Percentiles rank a stretch among this genome's conserved stretches.
Conservation (phyloP, 768 basidiomycete species). For the Agaricus subrufescens region DNA sequence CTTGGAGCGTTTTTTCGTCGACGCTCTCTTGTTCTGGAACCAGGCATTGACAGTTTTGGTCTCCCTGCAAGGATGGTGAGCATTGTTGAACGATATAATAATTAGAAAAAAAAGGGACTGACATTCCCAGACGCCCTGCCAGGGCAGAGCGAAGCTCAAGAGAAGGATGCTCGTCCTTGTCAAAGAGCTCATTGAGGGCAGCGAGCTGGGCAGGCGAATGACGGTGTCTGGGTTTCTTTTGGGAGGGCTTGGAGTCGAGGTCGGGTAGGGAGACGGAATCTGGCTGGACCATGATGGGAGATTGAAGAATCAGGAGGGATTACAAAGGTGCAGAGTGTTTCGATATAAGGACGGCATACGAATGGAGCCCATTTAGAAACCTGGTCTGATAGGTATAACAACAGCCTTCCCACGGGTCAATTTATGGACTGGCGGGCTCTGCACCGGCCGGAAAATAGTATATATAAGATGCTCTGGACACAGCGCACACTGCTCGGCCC, state of each 20-base stretch:
- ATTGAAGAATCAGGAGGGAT: slow-evolving; percentile 19
- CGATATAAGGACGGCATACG: slow-evolving; percentile 18
- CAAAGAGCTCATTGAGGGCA: slow-evolving; percentile 75
- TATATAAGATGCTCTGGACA: background rate
- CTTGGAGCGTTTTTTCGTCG: slow-evolving; percentile 60
- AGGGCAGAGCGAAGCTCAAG: slow-evolving; percentile 63
- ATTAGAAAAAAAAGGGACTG: slow-evolving; percentile 26
- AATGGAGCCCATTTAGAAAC: slow-evolving; percentile 4
- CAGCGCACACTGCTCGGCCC: background rate
- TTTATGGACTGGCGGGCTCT: background rate
- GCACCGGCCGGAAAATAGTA: background rate
- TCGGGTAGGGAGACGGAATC: slow-evolving; percentile 20
- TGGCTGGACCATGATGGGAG: slow-evolving; percentile 19
- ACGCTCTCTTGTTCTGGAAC: slow-evolving; percentile 86
- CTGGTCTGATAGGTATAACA: slow-evolving; percentile 10
- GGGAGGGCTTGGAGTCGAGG: slow-evolving; percentile 28
- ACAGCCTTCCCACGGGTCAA: slow-evolving; percentile 9
- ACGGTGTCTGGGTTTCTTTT: slow-evolving; percentile 77
- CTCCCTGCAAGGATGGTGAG: slow-evolving; percentile 45
- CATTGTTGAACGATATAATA: slow-evolving; percentile 8
- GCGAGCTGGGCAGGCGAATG: slow-evolving; percentile 69
- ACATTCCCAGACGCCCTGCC: slow-evolving; percentile 76
- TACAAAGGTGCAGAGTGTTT: slow-evolving; percentile 20
- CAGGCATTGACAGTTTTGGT: slow-evolving; percentile 83
- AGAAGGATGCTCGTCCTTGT: slow-evolving; percentile 70